Conservation (phyloP, 345 rosid species). For the thale cress (Arabidopsis thaliana) region TAIR10.1 NC_003070.9:7684501-7685000, state of each 20-base stretch:
- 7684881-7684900: conserved; percentile 87
- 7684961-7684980: no score
- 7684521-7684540: conserved; percentile 32
- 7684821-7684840: conserved; percentile 86
- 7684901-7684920: conserved; percentile 97
- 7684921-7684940: conserved; percentile 42
- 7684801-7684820: conserved; percentile 87
- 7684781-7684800: background rate
- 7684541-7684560: conserved; percentile 40
- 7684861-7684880: conserved; percentile 87
- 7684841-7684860: conserved; percentile 71
- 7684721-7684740: no score
- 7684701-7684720: conserved; percentile 9
- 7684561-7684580: conserved; percentile 43
- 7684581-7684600: conserved; percentile 24
- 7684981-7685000: no score
- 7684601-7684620: conserved; percentile 29
- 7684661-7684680: background rate
- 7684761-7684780: background rate
- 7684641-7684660: background rate
- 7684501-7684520: conserved; percentile 30
- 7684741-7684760: background rate
- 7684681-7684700: background rate
- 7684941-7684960: background rate
- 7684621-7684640: background rate